phyloP scores from a whole-genome alignment of 352 stramenopile species.

The Globisporangium irregulare region DNA sequence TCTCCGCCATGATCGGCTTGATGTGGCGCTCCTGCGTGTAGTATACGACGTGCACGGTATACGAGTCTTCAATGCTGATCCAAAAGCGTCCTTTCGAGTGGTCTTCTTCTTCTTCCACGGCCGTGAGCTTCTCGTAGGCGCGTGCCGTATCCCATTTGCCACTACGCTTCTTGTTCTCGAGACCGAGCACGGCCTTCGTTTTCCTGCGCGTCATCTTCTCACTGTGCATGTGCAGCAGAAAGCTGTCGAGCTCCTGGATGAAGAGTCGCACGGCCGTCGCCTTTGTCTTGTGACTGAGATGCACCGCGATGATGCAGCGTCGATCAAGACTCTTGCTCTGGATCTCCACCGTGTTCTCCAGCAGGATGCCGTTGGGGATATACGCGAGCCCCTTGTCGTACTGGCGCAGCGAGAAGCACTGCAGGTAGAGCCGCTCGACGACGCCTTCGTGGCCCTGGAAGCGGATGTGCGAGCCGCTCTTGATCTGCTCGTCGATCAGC shows the following conservation, averaged over 20 bases:
- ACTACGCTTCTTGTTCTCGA: constrained; percentile 39
- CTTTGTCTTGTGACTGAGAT: constrained; percentile 56
- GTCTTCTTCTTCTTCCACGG: constrained; percentile 24
- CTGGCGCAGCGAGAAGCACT: constrained; percentile 75
- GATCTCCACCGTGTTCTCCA: constrained; percentile 73
- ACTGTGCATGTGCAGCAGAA: constrained; percentile 38
- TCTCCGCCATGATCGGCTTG: constrained; percentile 58
- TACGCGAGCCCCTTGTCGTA: constrained; percentile 83
- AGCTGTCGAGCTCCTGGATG: constrained; percentile 70
- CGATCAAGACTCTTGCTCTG: constrained; percentile 62
- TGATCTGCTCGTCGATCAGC: constrained; percentile 82
- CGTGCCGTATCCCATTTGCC: constrained; percentile 40
- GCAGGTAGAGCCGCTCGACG: constrained; percentile 77
- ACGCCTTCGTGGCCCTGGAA: constrained; percentile 80
- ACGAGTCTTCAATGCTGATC: constrained; percentile 68
- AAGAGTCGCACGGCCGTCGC: constrained; percentile 51
- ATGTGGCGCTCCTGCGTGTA: constrained; percentile 70
- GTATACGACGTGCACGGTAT: constrained; percentile 72
- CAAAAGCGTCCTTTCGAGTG: constrained; percentile 46
- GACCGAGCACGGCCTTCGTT: constrained; percentile 34
- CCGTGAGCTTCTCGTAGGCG: constrained; percentile 28
- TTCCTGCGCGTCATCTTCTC: constrained; percentile 29
- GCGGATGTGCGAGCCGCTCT: constrained; percentile 66
- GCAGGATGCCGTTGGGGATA: constrained; percentile 76
- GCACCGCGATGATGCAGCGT: constrained; percentile 48